Percentiles rank a stretch among this genome's conserved stretches.
Conservation (phyloP, 257 asterid genomes). For the Penstemon eatonii region DNA sequence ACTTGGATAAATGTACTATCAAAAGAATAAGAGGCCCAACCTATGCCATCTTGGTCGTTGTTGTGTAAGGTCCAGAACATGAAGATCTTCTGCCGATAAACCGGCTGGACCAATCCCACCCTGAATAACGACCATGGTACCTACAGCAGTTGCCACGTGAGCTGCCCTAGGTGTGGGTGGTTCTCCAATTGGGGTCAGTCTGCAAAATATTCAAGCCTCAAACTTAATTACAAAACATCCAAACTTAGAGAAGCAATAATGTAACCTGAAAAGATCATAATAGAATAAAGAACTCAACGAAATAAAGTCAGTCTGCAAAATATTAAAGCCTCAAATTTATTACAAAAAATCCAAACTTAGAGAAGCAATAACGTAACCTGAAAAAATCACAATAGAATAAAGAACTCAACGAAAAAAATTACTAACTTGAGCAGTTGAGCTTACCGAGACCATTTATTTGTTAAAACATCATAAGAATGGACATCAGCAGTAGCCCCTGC, state of each 20-base stretch:
- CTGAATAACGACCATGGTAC: slow-evolving; percentile 99
- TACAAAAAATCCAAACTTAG: slow-evolving; percentile 23
- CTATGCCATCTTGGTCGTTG: slow-evolving; percentile 95
- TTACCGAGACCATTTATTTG: slow-evolving; percentile 96
- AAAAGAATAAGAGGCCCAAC: slow-evolving; percentile 39
- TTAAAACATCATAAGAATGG: slow-evolving; percentile 83
- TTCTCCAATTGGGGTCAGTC: slow-evolving; percentile 94
- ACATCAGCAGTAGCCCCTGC: slow-evolving; percentile 99
- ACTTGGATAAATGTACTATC: neutral
- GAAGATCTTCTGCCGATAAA: slow-evolving; percentile 82
- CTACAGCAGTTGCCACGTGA: slow-evolving; percentile 97
- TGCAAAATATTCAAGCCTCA: slow-evolving; percentile 34
- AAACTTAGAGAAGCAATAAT: slow-evolving; percentile 20
- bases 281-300: neutral
- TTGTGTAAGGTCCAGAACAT: slow-evolving; percentile 73
- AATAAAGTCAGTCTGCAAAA: neutral
- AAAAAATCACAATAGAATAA: slow-evolving; percentile 7
- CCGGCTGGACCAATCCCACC: slow-evolving; percentile 88
- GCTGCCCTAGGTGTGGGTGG: slow-evolving; percentile 99
- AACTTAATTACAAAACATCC: slow-evolving; percentile 25
- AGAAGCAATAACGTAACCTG: slow-evolving; percentile 15
- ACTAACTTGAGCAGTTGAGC: slow-evolving; percentile 20
- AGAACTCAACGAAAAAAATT: neutral
- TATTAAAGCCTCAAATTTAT: slow-evolving; percentile 1
- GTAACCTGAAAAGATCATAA: slow-evolving; percentile 13